Evolutionary conservation across 331 rosid genomes (phyloP), one percentile per base, ranked within the genome.

Genomic region (Rosa hybrid): DNA sequence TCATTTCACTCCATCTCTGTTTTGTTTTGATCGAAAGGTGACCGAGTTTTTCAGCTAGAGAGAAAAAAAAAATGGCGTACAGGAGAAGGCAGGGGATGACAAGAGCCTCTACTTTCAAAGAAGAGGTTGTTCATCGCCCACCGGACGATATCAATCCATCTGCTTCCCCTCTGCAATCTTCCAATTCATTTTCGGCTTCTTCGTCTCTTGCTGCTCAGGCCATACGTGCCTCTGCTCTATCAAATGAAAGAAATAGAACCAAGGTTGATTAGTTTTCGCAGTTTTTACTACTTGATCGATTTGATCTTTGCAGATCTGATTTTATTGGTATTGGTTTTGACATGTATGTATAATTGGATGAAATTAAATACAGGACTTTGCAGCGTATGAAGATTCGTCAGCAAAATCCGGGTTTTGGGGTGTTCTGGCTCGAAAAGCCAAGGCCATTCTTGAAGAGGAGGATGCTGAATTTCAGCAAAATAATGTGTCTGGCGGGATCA

Each of bases 401-500:
- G 81, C 78, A 42, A 91, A 87, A 81, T 73, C 90, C 0, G 97
- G 99, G 75, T 93, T 96, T 73, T 93, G 99, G 99, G 97, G 97
- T 42, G 91, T 91, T 10, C 80, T 96, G 54, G 95, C 97, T 17
- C 90, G 92, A 62, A 93, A 92, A 77, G 98, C 99, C 9, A 93
- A 92, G 87, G 90, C 99, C 81, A 93, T 96, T 68, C 81, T 93
- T 25, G 99, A 96, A 39, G 98, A 96, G n/a, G 94, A 88, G 51
- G 78, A 79, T 72, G 67, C 83, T 48, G 81, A 25, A n/a, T 23
- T 72, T 53, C 80, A 70, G 39, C 84, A 81, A 50, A 62, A 46
- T 46, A 86, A 83, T 21, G 62, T 11, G 73, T 60, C 78, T 3
- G 85, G 88, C 54, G 57, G 78, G 30, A 70, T 81, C 64, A 75